A percentile compares a stretch with the other conserved stretches of the same genome.
phyloP scores from a whole-genome alignment of 495 filamentous ascomycete genomes.

The Tetracladium setigerum region DNA sequence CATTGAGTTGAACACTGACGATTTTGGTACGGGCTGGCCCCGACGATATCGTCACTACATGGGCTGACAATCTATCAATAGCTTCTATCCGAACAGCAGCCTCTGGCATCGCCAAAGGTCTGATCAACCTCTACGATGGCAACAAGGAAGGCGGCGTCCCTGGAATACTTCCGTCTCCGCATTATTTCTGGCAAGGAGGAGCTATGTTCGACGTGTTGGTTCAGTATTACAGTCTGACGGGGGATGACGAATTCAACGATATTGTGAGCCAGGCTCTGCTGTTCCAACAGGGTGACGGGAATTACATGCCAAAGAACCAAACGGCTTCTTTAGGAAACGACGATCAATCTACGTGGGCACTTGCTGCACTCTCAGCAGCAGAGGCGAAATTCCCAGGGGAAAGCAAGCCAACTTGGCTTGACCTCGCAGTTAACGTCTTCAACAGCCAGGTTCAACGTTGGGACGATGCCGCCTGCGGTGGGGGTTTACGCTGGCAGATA shows the following conservation, averaged over 20 bases:
- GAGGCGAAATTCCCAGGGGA: slow-evolving; percentile 58
- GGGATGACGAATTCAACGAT: slow-evolving; percentile 59
- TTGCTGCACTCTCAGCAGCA: slow-evolving; percentile 70
- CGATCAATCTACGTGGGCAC: slow-evolving; percentile 76
- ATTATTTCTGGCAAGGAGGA: slow-evolving; percentile 66
- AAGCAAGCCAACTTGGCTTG: slow-evolving; percentile 59
- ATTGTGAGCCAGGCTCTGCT: slow-evolving; percentile 52
- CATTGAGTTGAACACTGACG: slow-evolving; percentile 2
- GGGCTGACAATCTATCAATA: slow-evolving; percentile 16
- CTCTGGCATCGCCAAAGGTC: slow-evolving; percentile 47
- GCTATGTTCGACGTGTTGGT: slow-evolving; percentile 64
- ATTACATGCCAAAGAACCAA: slow-evolving; percentile 64
- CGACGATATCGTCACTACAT: neutral
- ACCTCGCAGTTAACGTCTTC: slow-evolving; percentile 67
- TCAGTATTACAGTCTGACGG: slow-evolving; percentile 69
- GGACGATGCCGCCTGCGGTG: slow-evolving; percentile 59
- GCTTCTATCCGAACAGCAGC: slow-evolving; percentile 54
- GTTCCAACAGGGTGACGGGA: slow-evolving; percentile 54
- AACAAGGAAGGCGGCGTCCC: slow-evolving; percentile 51
- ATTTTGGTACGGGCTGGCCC: neutral
- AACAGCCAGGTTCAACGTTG: slow-evolving; percentile 65
- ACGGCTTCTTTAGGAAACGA: slow-evolving; percentile 72
- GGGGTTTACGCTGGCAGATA: slow-evolving; percentile 83
- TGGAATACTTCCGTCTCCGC: slow-evolving; percentile 50
- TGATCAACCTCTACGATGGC: slow-evolving; percentile 56